Conservation (phyloP, 257 asterid genomes). For the Leonotis leonurus region DNA sequence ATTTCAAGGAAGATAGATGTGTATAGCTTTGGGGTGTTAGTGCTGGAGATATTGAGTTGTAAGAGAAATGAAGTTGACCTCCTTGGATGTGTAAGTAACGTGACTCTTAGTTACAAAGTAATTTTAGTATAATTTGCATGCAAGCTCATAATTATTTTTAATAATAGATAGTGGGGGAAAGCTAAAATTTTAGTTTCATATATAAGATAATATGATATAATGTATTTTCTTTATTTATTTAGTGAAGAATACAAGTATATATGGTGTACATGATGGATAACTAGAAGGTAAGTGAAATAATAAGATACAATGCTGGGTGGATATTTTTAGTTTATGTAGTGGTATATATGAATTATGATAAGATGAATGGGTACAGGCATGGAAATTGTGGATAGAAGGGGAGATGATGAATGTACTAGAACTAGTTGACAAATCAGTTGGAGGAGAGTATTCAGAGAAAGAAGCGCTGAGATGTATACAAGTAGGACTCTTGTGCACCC, state of each 20-base stretch:
- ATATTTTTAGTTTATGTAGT: neutral
- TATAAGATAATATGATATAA: no score
- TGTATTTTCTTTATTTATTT: no score
- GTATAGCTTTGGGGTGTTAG: conserved; percentile 11
- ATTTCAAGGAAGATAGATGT: conserved; percentile 9
- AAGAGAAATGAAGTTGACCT: neutral
- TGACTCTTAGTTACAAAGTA: no score
- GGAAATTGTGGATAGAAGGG: conserved; percentile 5
- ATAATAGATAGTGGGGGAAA: no score
- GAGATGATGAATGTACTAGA: neutral
- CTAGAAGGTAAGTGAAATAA: no score
- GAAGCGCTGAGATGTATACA: conserved; percentile 19
- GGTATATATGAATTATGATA: neutral
- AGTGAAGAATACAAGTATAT: no score
- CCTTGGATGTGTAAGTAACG: neutral
- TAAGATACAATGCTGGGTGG: no score
- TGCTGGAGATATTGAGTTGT: conserved; percentile 20
- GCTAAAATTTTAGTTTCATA: no score
- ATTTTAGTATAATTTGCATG: neutral
- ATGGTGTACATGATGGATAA: no score
- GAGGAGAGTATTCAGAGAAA: neutral
- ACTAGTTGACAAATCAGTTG: neutral
- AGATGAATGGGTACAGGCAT: neutral
- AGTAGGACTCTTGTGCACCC: conserved; percentile 15
- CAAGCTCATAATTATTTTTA: neutral